Evolutionary conservation across 1,284 basidiomycete genomes (phyloP), one percentile per base, ranked within the genome.

Genomic region (Puccinia hordei): DNA sequence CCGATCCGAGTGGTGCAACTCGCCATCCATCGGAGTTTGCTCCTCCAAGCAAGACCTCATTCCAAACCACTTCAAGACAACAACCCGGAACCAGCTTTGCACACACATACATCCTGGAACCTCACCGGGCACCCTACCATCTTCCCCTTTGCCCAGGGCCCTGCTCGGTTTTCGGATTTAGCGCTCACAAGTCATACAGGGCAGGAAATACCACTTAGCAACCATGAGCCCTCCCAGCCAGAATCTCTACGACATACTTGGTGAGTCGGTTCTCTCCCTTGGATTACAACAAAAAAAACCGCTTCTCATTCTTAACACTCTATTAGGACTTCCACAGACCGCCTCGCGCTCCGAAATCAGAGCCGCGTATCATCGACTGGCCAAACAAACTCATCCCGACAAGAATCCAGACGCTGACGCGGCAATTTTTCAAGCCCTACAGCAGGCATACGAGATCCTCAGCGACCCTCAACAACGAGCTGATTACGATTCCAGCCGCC

Each of bases 371-470:
- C 53, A 71, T 59, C 61, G 55, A 30, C 51, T 71, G 38, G 76
- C 76, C 13, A 79, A 79, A n/a, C 65, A 24, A 35, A 71, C 30
- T 27, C 76, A 79, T 71, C 76, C 76, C 6, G 76, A 79, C 59
- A 79, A 71, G 30, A 79, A 71, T 22, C 65, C 66, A 27, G 53
- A 27, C 27, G 65, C 76, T 15, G 65, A 65, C 27, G 27, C 65
- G 15, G 38, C 65, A 17, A 35, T 44, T 12, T 79, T 79, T 35
- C 76, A 71, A 2, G 66, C 51, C 19, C 41, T 79, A 12, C 66
- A 69, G n/a, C 53, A 69, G 24, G 76, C 76, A 24, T 79, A 79
- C 27, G 76, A 79, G 69, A 79, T 66, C 10, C 63, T 79, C 10
- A 79, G 53, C 15, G 76, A 79, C 46, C 61, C 61, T 9, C 59